Percentiles rank a stretch among this genome's conserved stretches.
phyloP scores from a whole-genome alignment of 305 asterid species.

The Petunia hybrid region DNA sequence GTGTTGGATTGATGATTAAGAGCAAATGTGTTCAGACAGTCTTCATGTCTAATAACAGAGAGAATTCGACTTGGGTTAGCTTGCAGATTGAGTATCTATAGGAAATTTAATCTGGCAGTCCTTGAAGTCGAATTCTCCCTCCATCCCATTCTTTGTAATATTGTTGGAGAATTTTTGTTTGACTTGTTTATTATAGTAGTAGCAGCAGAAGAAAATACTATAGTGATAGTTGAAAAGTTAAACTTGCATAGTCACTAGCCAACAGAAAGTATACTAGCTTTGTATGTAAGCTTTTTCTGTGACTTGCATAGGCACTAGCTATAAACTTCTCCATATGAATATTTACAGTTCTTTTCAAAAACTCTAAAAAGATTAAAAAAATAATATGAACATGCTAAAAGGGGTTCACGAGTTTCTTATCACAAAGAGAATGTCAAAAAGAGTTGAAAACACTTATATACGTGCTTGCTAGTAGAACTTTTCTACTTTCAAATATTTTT shows the following conservation, averaged over 20 bases:
- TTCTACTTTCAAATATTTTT: not conserved
- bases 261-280: not conserved
- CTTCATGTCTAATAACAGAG: constrained; percentile 3
- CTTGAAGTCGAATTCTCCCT: no score
- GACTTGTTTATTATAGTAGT: no score
- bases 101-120: not conserved
- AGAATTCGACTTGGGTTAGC: not conserved
- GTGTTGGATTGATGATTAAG: not conserved
- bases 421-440: not conserved
- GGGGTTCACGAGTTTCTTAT: not conserved
- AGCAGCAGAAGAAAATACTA: no score
- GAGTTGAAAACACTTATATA: not conserved
- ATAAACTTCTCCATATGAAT: not conserved
- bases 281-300: no score
- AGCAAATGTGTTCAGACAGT: not conserved
- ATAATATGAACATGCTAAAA: not conserved
- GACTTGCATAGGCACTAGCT: not conserved
- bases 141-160: no score
- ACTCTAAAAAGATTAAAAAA: not conserved
- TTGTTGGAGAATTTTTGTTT: not conserved
- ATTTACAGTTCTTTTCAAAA: not conserved
- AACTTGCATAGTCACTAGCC: no score
- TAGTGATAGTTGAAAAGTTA: no score
- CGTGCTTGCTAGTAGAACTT: not conserved
- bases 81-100: not conserved